Base-by-base conservation (phyloP, 2,329 filamentous ascomycete species). In the Balansia obtecta region DNA sequence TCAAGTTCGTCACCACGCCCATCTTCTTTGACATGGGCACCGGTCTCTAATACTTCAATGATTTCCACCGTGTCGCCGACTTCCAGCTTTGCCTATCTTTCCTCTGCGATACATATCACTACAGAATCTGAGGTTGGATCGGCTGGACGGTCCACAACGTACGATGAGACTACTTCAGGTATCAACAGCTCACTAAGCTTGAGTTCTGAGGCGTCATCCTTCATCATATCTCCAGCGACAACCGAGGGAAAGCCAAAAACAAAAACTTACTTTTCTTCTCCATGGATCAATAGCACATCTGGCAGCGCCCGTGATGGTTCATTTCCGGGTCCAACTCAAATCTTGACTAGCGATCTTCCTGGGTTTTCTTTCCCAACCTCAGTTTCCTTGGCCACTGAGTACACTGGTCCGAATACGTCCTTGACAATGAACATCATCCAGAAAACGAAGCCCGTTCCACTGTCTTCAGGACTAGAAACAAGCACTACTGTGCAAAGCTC, bases 201-300 rank as follows among this genome's bases (percentile, higher is more conserved):
- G 22, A 42, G 42, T 46, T 52, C 34, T 45, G 12, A 27, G 27
- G 38, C 10, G 27, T 38, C 42, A 45, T 34, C 42, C 6, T 38
- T 38, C n/a, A 18, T 12, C 15, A 16, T 20, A 16, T 46, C 48
- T 8, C 48, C 45, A 41, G 46, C 50, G 27, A 4, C 34, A 13
- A 44, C 13, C 15, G 50, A 52, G 9, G 43, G 50, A 2, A 38
- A 33, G 7, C 47, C 46, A 45, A 50, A 47, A 33, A 52, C 50
- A 12, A 46, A 30, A 27, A 49, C 50, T 1, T 52, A 39, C 27
- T 52, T 50, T 39, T 46, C 50, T 37, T 46, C 50, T 15, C 43
- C 37, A 13, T 52, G 47, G 50, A 12, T 32, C 22, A 52, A 52
- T 6, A 46, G 32, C 15, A 52, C 50, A 16, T 39, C 30, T 2